Percentiles rank a stretch among this genome's conserved stretches.
phyloP scores from a whole-genome alignment of 345 rosid genomes.

The Arabidopsis suecica region DNA sequence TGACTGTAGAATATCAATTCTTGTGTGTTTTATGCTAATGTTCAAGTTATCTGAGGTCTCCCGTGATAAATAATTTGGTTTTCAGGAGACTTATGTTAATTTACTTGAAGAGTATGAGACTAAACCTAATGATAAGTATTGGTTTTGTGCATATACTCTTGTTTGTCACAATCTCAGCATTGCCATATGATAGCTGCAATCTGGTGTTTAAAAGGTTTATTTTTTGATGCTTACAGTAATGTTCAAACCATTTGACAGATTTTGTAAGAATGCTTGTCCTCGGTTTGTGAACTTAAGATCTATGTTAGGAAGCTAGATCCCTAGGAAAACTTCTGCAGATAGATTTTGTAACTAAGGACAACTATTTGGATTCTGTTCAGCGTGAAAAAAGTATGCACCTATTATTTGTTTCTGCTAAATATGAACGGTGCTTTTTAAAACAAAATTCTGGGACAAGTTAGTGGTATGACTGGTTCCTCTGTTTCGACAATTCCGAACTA shows the following conservation, averaged over 20 bases:
- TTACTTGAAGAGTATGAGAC: constrained; percentile 15
- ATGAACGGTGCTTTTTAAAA: constrained; percentile 8
- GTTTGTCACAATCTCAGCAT: constrained; percentile 13
- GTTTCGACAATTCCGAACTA: constrained; percentile 13
- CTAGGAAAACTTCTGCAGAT: constrained; percentile 7
- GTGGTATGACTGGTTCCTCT: constrained; percentile 25
- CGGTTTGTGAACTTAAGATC: constrained; percentile 14
- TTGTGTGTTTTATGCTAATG: constrained; percentile 19
- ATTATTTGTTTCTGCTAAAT: background rate
- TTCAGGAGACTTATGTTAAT: constrained; percentile 17
- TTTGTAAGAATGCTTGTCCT: constrained; percentile 11
- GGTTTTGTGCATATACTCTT: constrained; percentile 18
- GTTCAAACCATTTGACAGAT: constrained; percentile 11
- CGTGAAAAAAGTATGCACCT: constrained; percentile 6
- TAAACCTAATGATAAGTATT: constrained; percentile 22
- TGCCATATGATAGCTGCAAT: constrained; percentile 13
- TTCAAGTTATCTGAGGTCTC: constrained; percentile 17
- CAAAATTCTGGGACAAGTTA: constrained; percentile 7
- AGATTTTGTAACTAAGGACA: constrained; percentile 21
- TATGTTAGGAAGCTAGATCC: constrained; percentile 11
- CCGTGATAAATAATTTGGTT: constrained; percentile 15
- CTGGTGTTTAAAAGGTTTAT: constrained; percentile 6
- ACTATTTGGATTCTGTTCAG: constrained; percentile 13
- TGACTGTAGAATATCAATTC: constrained; percentile 13
- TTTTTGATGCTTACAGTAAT: constrained; percentile 27